phyloP scores from a whole-genome alignment of 345 rosid species.

The Xanthoceras sorbifolium region DNA sequence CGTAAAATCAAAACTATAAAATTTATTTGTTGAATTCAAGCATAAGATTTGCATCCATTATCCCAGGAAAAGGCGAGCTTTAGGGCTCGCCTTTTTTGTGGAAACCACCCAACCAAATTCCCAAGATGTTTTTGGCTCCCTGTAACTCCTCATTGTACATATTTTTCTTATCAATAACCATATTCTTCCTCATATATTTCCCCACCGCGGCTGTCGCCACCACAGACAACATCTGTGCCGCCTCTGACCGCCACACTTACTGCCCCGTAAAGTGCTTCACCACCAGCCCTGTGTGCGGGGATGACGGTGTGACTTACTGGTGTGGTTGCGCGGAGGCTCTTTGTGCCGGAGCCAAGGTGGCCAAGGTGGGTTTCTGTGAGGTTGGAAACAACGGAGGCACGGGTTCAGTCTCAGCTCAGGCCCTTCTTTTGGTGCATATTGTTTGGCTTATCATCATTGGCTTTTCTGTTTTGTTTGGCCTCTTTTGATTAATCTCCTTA shows the following conservation, averaged over 20 bases:
- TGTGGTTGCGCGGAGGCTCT: constrained; percentile 37
- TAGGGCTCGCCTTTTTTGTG: constrained; percentile 4
- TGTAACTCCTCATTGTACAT: constrained; percentile 6
- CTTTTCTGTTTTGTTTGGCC: constrained; percentile 25
- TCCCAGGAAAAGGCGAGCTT: constrained; percentile 1
- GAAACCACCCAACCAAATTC: not conserved
- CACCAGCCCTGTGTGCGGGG: constrained; percentile 38
- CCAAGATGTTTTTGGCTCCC: not conserved
- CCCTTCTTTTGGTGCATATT: constrained; percentile 29
- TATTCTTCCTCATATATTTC: not conserved
- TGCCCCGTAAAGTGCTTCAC: constrained; percentile 28
- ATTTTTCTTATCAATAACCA: not conserved
- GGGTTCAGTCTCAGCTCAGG: constrained; percentile 20
- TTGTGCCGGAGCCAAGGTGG: constrained; percentile 24
- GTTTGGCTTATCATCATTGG: constrained; percentile 27
- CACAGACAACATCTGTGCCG: not conserved
- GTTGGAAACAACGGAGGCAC: constrained; percentile 26
- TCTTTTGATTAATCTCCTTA: constrained; percentile 15
- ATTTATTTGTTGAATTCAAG: not conserved
- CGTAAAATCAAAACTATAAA: no score
- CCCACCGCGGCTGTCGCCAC: no score
- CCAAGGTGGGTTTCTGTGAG: constrained; percentile 28
- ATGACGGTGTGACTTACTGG: constrained; percentile 37
- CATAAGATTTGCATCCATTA: no score
- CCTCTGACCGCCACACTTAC: not conserved